Conservation (phyloP, 1,139 yeast genomes). For the Suhomyces anneliseae region DNA sequence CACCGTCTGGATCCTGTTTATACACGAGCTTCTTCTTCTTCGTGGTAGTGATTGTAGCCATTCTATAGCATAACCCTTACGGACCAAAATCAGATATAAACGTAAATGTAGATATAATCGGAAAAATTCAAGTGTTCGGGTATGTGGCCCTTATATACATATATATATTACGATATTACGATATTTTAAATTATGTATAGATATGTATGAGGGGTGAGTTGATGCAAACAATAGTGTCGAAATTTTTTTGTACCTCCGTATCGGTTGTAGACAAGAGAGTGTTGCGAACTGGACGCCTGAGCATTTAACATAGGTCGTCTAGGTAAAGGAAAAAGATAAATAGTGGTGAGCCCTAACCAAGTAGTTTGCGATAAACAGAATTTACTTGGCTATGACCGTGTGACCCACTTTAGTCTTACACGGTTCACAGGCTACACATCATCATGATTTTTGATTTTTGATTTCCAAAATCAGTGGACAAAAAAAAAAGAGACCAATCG, state of each 20-base stretch:
- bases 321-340: neutral
- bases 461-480: too few species aligned
- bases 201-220: neutral
- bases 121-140: neutral
- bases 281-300: neutral
- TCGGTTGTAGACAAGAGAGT: neutral
- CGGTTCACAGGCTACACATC: too few species aligned
- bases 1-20: conserved; percentile 45
- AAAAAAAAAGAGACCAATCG: neutral
- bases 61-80: neutral
- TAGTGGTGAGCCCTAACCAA: neutral
- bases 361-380: neutral
- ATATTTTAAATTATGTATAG: too few species aligned
- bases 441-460: neutral
- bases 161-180: too few species aligned
- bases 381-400: neutral
- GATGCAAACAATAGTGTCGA: neutral
- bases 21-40: conserved; percentile 34
- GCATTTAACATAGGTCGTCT: neutral
- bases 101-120: too few species aligned
- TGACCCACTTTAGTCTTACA: neutral
- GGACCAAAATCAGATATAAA: neutral
- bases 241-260: neutral
- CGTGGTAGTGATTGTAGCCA: conserved; percentile 17
- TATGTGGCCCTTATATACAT: neutral